These are phyloP conservation scores for Aspergillus hortae DNA, from an alignment of 2,329 filamentous ascomycete species.

Conservation along the genomic window DNA sequence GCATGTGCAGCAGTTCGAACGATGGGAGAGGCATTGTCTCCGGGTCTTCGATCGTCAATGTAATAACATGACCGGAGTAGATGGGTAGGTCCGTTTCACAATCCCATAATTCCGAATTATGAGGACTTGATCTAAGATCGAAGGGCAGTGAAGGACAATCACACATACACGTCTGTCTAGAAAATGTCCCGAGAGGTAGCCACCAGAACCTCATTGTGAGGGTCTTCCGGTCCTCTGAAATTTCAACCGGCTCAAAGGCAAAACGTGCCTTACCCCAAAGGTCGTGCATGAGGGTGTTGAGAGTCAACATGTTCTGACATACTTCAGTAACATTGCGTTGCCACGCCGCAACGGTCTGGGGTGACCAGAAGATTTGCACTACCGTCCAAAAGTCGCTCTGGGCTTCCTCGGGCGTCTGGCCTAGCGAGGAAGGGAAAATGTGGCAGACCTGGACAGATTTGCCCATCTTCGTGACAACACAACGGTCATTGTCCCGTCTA, in stretches of 20 bases:
- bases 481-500: background rate
- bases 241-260: conserved; percentile 1
- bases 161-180: background rate
- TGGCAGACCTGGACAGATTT: no score
- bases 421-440: no score
- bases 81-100: background rate
- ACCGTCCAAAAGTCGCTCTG: no score
- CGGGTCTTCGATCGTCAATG: conserved; percentile 1
- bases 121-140: background rate
- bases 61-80: background rate
- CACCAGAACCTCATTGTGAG: conserved; percentile 3
- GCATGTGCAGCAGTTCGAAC: background rate
- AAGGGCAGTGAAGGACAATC: background rate
- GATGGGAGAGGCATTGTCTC: conserved; percentile 1
- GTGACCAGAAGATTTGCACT: no score
- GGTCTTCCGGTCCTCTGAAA: background rate
- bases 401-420: no score
- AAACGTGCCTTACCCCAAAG: conserved; percentile 3
- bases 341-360: background rate
- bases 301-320: background rate
- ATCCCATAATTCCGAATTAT: background rate
- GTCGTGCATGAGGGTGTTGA: background rate
- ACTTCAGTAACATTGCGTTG: background rate
- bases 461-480: background rate
- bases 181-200: background rate